Evolutionary conservation across 192 early-diverging fungal species (phyloP), one percentile per base, ranked within the genome.

Genomic region (Backusella liffmaniae): DNA sequence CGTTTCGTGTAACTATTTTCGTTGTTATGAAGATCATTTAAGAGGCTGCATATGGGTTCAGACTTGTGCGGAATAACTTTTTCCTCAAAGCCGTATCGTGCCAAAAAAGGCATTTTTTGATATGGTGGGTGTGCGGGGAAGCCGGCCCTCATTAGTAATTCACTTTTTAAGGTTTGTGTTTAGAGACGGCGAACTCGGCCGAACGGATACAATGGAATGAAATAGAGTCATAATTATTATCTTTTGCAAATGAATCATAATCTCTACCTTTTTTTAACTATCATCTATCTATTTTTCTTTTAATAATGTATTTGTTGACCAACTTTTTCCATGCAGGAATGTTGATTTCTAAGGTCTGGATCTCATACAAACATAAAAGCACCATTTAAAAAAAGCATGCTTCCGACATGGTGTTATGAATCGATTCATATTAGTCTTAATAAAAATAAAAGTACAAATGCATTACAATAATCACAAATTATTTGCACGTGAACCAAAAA

Each of bases 21-120:
- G 56, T 59, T 62, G 56, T 62, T 62, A 62, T 62, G 56, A 62
- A 62, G 56, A 62, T 62, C 56, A 62, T 62, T 62, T 62, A 62
- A 62, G 56, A 29, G 10, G 3, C n/a, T 26, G 56, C 56, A 62
- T 59, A 1, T 59, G 23, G 56, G 26, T n/a, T 49, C 12, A 44
- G 42, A 56, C 9, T 10, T 8, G n/a, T 26, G 3, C 56, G 56
- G 56, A 62, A 62, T 62, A 62, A 13, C 10, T 62, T 62, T 29
- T 62, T 62, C 56, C 56, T 62, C 7, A 29, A 13, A 62, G 26
- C 23, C 56, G 56, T 23, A 13, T 10, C 56, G 23, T 62, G 0
- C 56, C 56, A 62, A 62, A 62, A 59, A 62, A 62, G 56, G 56
- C 26, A 62, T 26, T 62, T 62, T 62, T 26, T 30, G 56, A 12